These are phyloP conservation scores for Colletotrichum sp. DNA, from an alignment of 2,329 filamentous ascomycete genomes.

Conservation along the genomic window DNA sequence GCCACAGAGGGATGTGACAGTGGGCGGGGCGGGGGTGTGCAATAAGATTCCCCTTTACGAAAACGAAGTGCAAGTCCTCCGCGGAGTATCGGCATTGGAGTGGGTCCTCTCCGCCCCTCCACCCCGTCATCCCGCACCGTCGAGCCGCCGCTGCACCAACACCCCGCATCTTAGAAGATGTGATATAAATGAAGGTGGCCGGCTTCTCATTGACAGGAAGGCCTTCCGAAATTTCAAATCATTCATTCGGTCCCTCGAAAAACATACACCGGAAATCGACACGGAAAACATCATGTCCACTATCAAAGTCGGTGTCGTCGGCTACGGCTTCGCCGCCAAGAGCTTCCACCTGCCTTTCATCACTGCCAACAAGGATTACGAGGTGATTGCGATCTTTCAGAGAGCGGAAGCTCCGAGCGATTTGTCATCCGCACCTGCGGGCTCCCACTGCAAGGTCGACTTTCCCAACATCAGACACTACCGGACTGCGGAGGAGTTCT, in stretches of 20 bases:
- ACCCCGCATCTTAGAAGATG: neutral
- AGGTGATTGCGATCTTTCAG: slow-evolving; percentile 53
- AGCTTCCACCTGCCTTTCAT: slow-evolving; percentile 58
- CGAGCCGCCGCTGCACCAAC: neutral
- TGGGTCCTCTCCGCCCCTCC: neutral
- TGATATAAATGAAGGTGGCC: neutral
- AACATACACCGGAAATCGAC: too few species aligned
- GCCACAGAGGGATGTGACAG: too few species aligned
- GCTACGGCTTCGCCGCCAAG: slow-evolving; percentile 54
- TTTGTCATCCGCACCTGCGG: slow-evolving; percentile 28
- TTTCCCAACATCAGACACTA: slow-evolving; percentile 59
- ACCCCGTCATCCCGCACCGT: neutral
- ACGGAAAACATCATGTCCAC: neutral
- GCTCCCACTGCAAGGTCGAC: slow-evolving; percentile 53
- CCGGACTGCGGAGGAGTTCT: slow-evolving; percentile 61
- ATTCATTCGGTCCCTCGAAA: too few species aligned
- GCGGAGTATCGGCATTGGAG: neutral
- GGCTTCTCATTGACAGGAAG: too few species aligned
- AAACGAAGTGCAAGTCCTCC: neutral
- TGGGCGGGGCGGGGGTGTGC: too few species aligned
- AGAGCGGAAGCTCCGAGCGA: slow-evolving; percentile 42
- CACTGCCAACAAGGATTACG: slow-evolving; percentile 46
- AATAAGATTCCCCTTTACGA: neutral
- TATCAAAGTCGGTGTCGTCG: slow-evolving; percentile 46
- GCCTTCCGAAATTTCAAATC: too few species aligned